Base-by-base conservation (phyloP, 768 basidiomycete species). In the Tricholoma terreum region DNA sequence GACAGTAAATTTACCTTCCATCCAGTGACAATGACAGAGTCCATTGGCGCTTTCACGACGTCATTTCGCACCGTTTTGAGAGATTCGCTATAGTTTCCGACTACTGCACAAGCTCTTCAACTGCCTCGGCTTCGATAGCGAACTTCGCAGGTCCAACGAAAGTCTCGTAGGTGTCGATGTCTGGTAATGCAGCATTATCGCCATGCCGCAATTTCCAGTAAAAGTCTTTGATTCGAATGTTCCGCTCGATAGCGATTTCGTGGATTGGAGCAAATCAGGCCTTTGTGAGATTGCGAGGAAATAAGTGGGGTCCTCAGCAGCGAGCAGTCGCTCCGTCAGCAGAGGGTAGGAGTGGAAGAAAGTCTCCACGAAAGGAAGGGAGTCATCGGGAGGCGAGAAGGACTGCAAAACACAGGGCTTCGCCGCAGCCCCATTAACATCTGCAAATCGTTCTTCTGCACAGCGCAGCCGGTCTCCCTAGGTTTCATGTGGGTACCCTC, bases 121-220 rank as follows among this genome's bases (percentile, higher is more conserved):
- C 81, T 33, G 86, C 86, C 6, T 77, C 75, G 17, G 87, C 84
- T 40, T 87, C 80, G 70, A 98, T 89, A 3, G 81, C 84, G 56
- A 94, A 89, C 71, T 92, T 89, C n/a, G n/a, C n/a, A 2, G 92
- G 94, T 19, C 94, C 90, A 54, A 84, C 83, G 75, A 97, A 96
- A 12, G 82, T 89, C 61, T 91, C 90, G 51, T 82, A 83, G 54
- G 96, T 80, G 65, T 87, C 82, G 59, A 98, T 85, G n/a, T 81
- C 72, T 8, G 94, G 90, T 24, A 98, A 79, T 1, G 36, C n/a
- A n/a, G n/a, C n/a, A n/a, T n/a, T n/a, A n/a, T n/a, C n/a, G n/a
- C 97, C 94, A 69, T 94, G 96, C 97, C 97, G 98, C 33, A 98
- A 75, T 69, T 87, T 87, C 97, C 97, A 99, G 79, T 99, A 99